Base-by-base conservation (phyloP, 2,329 filamentous ascomycete genomes). In the Teratosphaeria destructans region DNA sequence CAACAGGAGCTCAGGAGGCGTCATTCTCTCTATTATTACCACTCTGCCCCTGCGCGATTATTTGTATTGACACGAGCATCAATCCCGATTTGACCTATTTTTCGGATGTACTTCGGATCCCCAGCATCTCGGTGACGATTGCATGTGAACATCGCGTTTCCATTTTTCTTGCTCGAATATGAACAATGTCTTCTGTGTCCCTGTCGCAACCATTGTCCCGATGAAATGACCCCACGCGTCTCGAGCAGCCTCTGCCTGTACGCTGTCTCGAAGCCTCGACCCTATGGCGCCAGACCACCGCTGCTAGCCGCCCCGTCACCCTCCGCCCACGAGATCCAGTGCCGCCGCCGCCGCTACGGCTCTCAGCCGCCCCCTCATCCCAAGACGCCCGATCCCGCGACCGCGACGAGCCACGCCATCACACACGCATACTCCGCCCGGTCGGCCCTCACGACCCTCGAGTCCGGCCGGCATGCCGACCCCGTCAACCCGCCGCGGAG, bases 401-500 rank as follows among this genome's bases (percentile, higher is more conserved):
- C 26, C 11, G 56, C 56, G 8, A 56, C 56, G 26, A n/a, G 12
- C 23, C 56, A 54, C 37, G 59, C 52, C 11, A 55, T 58, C 26
- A 23, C 23, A 5, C 34, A 55, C 8, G 19, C 57, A 23, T 62
- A 55, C 19, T 57, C 52, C 5, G 59, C 61, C 26, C 59, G 62
- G 27, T 56, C 62, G 12, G 62, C 62, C 8, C 39, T 62, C n/a
- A 34, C 19, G 6, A 35, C 26, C 23, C 47, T 62, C 29, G 32
- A 59, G 34, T 58, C 58, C 12, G n/a, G 26, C 16, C 37, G 54
- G 4, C 10, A 27, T 11, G 91, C 87, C 61, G 64, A 72, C 57
- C 65, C 71, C 58, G 70, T 91, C 66, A 95, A 95, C 75, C 87
- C 88, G 0, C 89, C 90, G 0, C 69, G 76, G 10, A 83, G 84